phyloP scores from a whole-genome alignment of 306 rosid genomes.

The Pterocarpus santalinus region DNA sequence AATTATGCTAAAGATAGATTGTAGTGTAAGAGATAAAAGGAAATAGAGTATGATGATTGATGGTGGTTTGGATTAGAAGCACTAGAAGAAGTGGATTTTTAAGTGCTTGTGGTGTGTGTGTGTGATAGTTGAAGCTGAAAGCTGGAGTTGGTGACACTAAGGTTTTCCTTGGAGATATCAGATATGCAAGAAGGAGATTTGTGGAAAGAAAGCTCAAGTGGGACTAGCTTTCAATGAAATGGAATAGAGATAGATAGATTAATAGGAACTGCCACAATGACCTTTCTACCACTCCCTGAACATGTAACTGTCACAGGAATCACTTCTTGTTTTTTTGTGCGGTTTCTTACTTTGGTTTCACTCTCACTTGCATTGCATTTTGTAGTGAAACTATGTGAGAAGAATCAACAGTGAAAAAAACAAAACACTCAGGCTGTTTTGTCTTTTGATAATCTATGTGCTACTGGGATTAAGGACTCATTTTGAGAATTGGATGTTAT shows the following conservation, averaged over 20 bases:
- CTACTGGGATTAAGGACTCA: neutral
- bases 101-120: conserved; percentile 42
- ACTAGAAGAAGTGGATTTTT: conserved; percentile 45
- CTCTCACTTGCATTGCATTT: neutral
- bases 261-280: conserved; percentile 58
- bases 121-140: conserved; percentile 65
- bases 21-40: conserved; percentile 27
- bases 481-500: neutral
- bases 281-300: conserved; percentile 68
- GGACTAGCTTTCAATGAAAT: conserved; percentile 55
- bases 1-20: conserved; percentile 49
- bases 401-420: conserved; percentile 28
- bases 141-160: conserved; percentile 66
- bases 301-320: conserved; percentile 34
- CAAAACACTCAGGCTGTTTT: neutral
- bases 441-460: conserved; percentile 21
- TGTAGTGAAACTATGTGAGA: conserved; percentile 21
- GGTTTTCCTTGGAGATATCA: conserved; percentile 49
- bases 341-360: conserved; percentile 8
- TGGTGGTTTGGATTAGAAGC: conserved; percentile 63
- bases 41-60: conserved; percentile 45
- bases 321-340: conserved; percentile 5
- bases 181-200: conserved; percentile 60
- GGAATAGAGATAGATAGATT: conserved; percentile 53
- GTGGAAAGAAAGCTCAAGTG: conserved; percentile 53